phyloP scores from a whole-genome alignment of 768 basidiomycete genomes.

The Trametes cubensis region DNA sequence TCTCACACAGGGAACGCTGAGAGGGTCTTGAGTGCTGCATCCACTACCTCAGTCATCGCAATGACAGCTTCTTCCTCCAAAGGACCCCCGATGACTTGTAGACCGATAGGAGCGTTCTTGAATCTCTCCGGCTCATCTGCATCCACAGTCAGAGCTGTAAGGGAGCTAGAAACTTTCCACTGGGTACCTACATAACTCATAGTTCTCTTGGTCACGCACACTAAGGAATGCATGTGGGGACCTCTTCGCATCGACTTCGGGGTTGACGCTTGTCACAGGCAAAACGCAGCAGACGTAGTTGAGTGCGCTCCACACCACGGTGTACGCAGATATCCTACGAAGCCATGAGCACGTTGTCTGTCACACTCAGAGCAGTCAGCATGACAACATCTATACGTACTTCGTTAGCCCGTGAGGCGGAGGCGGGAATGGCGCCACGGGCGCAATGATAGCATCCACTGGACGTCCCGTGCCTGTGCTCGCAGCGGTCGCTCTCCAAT shows the following conservation, averaged over 20 bases:
- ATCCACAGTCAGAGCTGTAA: neutral
- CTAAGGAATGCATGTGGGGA: slow-evolving; percentile 51
- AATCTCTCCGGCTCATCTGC: slow-evolving; percentile 58
- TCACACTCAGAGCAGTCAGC: neutral
- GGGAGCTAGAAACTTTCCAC: neutral
- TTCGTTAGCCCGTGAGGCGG: slow-evolving; percentile 62
- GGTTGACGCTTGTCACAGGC: slow-evolving; percentile 67
- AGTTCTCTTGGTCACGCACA: slow-evolving; percentile 49
- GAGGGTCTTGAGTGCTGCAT: slow-evolving; percentile 46
- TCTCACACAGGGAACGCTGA: neutral
- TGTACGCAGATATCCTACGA: slow-evolving; percentile 53
- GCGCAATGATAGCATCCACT: slow-evolving; percentile 74
- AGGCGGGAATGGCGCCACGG: slow-evolving; percentile 61
- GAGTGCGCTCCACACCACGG: slow-evolving; percentile 66
- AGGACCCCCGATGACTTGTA: slow-evolving; percentile 71
- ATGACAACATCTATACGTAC: slow-evolving; percentile 39
- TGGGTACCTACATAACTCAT: slow-evolving; percentile 53
- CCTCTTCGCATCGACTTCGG: slow-evolving; percentile 49
- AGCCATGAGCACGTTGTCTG: neutral
- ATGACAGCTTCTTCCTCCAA: slow-evolving; percentile 78
- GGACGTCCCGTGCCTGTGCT: slow-evolving; percentile 69
- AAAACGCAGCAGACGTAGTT: slow-evolving; percentile 66
- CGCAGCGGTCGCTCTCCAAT: slow-evolving; percentile 58
- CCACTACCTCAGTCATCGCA: slow-evolving; percentile 67
- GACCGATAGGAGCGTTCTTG: slow-evolving; percentile 57